Evolutionary conservation across 1,284 basidiomycete genomes (phyloP), one percentile per base, ranked within the genome.

Genomic region (Sphagnurus paluster): DNA sequence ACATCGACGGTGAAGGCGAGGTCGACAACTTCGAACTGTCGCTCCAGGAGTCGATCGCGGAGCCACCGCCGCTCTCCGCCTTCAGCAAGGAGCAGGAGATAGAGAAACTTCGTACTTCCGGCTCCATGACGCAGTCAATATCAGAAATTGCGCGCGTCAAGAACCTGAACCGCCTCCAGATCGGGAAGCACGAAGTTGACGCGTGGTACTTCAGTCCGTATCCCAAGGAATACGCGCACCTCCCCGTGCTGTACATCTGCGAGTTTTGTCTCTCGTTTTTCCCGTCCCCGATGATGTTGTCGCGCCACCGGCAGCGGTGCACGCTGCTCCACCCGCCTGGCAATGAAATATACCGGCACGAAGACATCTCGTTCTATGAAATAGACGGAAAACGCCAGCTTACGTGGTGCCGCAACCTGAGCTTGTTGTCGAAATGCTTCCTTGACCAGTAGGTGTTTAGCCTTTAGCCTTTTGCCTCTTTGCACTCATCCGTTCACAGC

Each of bases 121-220:
- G 97, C 10, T 97, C 93, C 24, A 99, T 99, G 96, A 99, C 96
- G 0, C 97, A 99, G 70, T 93, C 92, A 36, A 90, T 98, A 53
- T 95, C 92, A 46, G 97, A 99, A 70, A 88, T 99, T 52, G 90
- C 96, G 11, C 84, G 97, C 32, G 97, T 99, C 60, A 99, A 99
- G 77, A 99, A 99, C 66, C 76, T 99, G 56, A 97, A 99, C 70
- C 86, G 90, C 54, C 80, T 99, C 37, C 93, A 96, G 66, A 99
- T 99, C 59, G 97, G 97, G 52, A 87, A 84, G 66, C 87, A 96
- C 71, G 93, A 98, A 70, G 90, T 99, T 58, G 95, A 99, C 61
- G 88, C 95, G 7, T 99, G 97, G 97, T 99, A 99, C 72, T 99
- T 99, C 75, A 94, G 91, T 60, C 96, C 97, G 5, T 99, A 99